A percentile compares a stretch with the other conserved stretches of the same genome.
phyloP scores from a whole-genome alignment of 148 eudicot species.

The Heliamphora exappendiculata region DNA sequence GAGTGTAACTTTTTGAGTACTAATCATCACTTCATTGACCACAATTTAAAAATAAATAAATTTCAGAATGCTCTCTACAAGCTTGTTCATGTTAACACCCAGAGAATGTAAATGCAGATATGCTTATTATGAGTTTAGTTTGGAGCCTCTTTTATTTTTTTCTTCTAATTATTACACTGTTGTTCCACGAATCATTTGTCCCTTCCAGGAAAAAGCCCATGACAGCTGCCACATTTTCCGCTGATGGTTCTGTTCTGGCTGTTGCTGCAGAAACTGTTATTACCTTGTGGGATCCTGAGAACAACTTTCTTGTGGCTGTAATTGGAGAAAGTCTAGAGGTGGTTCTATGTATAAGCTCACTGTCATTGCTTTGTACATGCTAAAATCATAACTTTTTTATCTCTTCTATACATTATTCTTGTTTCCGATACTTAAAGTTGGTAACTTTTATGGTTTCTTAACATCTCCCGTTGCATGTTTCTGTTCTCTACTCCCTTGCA shows the following conservation, averaged over 20 bases:
- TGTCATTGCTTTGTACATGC: neutral
- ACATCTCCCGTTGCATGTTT: neutral
- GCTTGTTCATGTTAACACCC: neutral
- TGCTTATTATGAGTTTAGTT: neutral
- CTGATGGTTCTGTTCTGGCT: conserved; percentile 87
- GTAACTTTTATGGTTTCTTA: too few relatives aligned
- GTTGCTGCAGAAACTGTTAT: conserved; percentile 89
- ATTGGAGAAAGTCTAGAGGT: conserved; percentile 71
- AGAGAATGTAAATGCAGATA: neutral
- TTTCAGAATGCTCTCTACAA: neutral
- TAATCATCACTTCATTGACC: neutral
- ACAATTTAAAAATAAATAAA: neutral
- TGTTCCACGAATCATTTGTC: neutral
- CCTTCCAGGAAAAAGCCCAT: conserved; percentile 65
- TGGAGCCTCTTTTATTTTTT: neutral
- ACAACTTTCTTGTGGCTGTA: conserved; percentile 75
- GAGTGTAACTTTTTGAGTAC: neutral
- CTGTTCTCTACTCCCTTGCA: neutral
- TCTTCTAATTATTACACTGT: neutral
- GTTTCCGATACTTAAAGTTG: neutral
- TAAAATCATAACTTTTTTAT: neutral
- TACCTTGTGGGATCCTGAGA: conserved; percentile 89
- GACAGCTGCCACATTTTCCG: conserved; percentile 86
- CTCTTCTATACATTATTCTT: neutral
- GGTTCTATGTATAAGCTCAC: conserved; percentile 7